These are phyloP conservation scores for Rhizophagus sp. DNA, from an alignment of 192 early-diverging fungal species.

Conservation along the genomic window DNA sequence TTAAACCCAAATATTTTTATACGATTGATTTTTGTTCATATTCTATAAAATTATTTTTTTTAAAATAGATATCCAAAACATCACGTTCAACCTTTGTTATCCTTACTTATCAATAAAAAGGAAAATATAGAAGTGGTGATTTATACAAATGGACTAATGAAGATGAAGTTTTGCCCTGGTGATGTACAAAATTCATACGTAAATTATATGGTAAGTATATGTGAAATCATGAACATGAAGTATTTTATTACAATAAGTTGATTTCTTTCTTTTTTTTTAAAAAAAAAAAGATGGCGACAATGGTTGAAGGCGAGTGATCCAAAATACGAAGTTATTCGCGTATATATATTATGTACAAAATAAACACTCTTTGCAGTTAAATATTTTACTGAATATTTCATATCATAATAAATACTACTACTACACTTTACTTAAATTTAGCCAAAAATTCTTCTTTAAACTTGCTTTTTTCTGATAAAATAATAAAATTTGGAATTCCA, in stretches of 20 bases:
- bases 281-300: neutral
- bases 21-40: neutral
- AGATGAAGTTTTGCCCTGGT: neutral
- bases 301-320: neutral
- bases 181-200: neutral
- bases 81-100: neutral
- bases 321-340: neutral
- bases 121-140: neutral
- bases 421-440: neutral
- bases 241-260: neutral
- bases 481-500: slow-evolving; percentile 82
- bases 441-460: slow-evolving; percentile 4
- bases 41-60: neutral
- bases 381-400: too few species aligned
- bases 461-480: slow-evolving; percentile 54
- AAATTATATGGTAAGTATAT: neutral
- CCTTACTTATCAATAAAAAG: neutral
- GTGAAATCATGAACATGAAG: neutral
- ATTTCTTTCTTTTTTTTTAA: neutral
- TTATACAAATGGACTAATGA: neutral
- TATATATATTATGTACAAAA: too few species aligned
- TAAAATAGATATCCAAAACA: neutral
- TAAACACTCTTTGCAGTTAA: too few species aligned
- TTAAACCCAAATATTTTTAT: too few species aligned
- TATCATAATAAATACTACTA: too few species aligned